Evolutionary conservation across 371 early-diverging fungal genomes (phyloP).

Genomic region (Mortierella sp.): DNA sequence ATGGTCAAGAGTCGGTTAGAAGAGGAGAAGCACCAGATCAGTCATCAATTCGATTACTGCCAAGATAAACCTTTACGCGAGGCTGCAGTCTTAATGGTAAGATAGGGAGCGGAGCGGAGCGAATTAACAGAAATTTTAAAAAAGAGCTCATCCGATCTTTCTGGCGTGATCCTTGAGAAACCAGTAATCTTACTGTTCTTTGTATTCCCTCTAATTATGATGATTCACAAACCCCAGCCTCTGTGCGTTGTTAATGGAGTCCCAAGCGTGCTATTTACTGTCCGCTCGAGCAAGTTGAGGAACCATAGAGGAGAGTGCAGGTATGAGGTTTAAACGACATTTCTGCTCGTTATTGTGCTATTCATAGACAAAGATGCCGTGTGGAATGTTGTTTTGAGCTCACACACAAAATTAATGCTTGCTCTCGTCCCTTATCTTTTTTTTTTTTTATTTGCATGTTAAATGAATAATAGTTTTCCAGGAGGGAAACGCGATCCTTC

Average conservation of each 20-base stretch:
- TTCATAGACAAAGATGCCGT: conserved; percentile 9
- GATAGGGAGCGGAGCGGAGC: background rate
- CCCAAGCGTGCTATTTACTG: conserved; percentile 85
- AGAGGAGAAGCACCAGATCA: conserved; percentile 10
- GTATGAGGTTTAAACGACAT: conserved; percentile 42
- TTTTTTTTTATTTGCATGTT: conserved; percentile 3
- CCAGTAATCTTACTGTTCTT: background rate
- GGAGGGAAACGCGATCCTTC: conserved; percentile 79
- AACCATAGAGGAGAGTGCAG: conserved; percentile 87
- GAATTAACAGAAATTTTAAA: no score
- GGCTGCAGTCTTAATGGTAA: conserved; percentile 53
- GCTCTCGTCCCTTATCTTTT: background rate
- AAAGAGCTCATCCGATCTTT: background rate
- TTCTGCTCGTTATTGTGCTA: conserved; percentile 4
- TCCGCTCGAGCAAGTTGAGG: conserved; percentile 77
- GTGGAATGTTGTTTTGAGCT: conserved; percentile 14
- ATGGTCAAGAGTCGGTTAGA: conserved; percentile 32
- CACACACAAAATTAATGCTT: background rate
- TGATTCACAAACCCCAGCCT: conserved; percentile 50
- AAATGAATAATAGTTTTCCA: conserved; percentile 64
- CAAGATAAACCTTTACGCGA: conserved; percentile 49
- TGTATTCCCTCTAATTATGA: background rate
- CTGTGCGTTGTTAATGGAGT: conserved; percentile 75
- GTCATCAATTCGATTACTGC: conserved; percentile 53
- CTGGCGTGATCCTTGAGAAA: background rate